phyloP scores from a whole-genome alignment of 2,329 filamentous ascomycete genomes.

The Fusarium oxysporum region DNA sequence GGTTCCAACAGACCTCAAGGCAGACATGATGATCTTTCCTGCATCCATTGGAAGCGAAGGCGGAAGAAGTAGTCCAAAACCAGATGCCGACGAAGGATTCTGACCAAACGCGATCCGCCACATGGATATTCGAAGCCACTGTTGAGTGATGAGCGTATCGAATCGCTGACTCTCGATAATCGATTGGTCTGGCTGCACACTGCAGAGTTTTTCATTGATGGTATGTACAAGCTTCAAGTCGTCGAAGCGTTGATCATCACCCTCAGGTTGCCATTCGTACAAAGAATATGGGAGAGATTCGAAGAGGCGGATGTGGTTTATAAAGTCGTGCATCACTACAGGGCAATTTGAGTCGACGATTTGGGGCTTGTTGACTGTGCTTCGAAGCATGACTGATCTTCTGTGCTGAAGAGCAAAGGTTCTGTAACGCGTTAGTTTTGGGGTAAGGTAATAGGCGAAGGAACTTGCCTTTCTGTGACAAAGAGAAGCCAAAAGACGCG shows the following conservation, averaged over 20 bases:
- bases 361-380: slow-evolving; percentile 47
- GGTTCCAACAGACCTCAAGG: slow-evolving; percentile 41
- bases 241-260: slow-evolving; percentile 32
- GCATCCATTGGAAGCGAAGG: slow-evolving; percentile 46
- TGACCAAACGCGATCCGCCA: slow-evolving; percentile 48
- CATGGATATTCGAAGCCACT: slow-evolving; percentile 49
- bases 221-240: slow-evolving; percentile 39
- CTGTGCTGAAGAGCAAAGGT: slow-evolving; percentile 49
- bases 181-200: slow-evolving; percentile 43
- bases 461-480: slow-evolving; percentile 46
- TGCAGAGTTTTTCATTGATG: slow-evolving; percentile 46
- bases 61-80: slow-evolving; percentile 34
- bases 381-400: slow-evolving; percentile 47
- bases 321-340: slow-evolving; percentile 50
- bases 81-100: slow-evolving; percentile 38
- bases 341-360: slow-evolving; percentile 49
- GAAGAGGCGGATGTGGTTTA: slow-evolving; percentile 49
- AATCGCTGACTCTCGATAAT: slow-evolving; percentile 50
- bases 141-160: slow-evolving; percentile 50
- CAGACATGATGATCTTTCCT: slow-evolving; percentile 46
- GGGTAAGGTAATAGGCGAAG: rapidly evolving
- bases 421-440: slow-evolving; percentile 2
- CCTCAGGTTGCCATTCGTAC: slow-evolving; percentile 48
- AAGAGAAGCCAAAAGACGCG: slow-evolving; percentile 52
- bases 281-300: slow-evolving; percentile 46